phyloP scores from a whole-genome alignment of 129 eudicot genomes.

The Apium graveolens region DNA sequence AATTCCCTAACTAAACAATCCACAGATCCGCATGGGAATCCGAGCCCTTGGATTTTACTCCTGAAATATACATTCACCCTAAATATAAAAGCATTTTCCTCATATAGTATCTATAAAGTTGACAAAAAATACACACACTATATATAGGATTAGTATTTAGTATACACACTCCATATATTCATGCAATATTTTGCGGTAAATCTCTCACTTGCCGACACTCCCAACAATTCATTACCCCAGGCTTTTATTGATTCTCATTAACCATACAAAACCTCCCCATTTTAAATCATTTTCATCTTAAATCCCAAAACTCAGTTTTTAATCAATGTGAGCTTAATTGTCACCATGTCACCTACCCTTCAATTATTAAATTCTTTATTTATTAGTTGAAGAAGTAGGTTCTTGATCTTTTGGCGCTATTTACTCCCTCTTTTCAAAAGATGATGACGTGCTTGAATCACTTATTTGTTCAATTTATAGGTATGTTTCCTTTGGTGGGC shows the following conservation, averaged over 20 bases:
- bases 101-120: not conserved
- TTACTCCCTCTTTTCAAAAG: conserved; percentile 15
- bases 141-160: too few relatives aligned
- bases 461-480: conserved; percentile 29
- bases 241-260: conserved; percentile 5
- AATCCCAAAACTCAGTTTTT: conserved; percentile 9
- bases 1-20: too few relatives aligned
- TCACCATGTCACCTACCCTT: conserved; percentile 19
- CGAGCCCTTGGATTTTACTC: not conserved
- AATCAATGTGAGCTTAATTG: conserved; percentile 5
- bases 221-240: conserved; percentile 16
- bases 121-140: not conserved
- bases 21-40: not conserved
- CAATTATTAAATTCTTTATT: conserved; percentile 17
- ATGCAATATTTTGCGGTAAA: conserved; percentile 38
- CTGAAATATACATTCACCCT: not conserved
- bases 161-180: not conserved
- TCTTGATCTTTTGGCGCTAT: conserved; percentile 43
- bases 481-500: conserved; percentile 27
- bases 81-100: not conserved
- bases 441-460: conserved; percentile 48
- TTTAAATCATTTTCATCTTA: conserved; percentile 6
- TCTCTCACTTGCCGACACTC: conserved; percentile 33
- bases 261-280: conserved; percentile 10
- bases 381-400: conserved; percentile 57